Evolutionary conservation across 495 filamentous ascomycete genomes (phyloP).

Genomic region (Aspergillus ostianus): DNA sequence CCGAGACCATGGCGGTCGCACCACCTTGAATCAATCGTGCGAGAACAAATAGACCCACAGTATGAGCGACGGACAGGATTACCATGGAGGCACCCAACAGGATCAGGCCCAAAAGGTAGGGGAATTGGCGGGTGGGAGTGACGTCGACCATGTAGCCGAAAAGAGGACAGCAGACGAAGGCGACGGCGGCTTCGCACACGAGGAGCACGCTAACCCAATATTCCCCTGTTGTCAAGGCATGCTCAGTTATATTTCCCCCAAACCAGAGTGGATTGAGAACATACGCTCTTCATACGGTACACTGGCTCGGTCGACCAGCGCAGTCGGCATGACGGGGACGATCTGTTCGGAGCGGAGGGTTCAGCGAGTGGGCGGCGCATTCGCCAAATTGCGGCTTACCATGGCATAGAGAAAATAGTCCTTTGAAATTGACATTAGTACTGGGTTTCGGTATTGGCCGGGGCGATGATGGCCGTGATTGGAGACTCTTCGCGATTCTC

Average conservation of each 20-base stretch:
- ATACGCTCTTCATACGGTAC: conserved; percentile 54
- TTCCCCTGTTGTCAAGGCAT: conserved; percentile 19
- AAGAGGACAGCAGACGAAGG: conserved; percentile 53
- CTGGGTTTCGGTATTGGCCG: background rate
- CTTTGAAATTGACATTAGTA: conserved; percentile 22
- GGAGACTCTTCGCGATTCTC: background rate
- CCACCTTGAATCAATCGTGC: conserved; percentile 62
- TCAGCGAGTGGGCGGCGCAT: background rate
- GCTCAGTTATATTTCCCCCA: background rate
- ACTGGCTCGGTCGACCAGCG: conserved; percentile 51
- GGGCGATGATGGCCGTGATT: too few relatives aligned
- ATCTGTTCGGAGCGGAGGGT: conserved; percentile 25
- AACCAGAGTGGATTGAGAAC: conserved; percentile 30
- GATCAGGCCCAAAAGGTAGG: conserved; percentile 58
- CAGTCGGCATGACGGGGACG: conserved; percentile 63
- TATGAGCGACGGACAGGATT: conserved; percentile 53
- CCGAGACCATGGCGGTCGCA: conserved; percentile 62
- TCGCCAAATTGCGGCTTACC: conserved; percentile 17
- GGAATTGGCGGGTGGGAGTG: conserved; percentile 42
- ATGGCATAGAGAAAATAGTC: conserved; percentile 44
- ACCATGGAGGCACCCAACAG: conserved; percentile 56
- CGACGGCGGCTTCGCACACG: conserved; percentile 58
- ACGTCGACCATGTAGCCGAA: conserved; percentile 59
- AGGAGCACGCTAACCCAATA: conserved; percentile 49
- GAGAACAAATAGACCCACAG: conserved; percentile 48